phyloP scores from a whole-genome alignment of 306 rosid genomes.

The Trichosanthes truncata region DNA sequence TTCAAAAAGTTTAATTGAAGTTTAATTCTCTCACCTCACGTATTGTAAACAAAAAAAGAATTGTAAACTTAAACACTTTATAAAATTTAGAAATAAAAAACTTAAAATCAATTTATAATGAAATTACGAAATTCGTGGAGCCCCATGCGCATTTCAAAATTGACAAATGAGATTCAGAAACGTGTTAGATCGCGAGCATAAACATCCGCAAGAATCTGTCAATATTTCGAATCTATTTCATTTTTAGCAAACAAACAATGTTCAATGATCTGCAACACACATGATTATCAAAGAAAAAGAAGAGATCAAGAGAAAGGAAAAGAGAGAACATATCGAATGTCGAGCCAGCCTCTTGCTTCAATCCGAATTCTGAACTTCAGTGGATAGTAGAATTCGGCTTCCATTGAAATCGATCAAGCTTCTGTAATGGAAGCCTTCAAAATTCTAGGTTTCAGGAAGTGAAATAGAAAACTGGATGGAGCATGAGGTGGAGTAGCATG shows the following conservation, averaged over 20 bases:
- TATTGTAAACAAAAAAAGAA: no score
- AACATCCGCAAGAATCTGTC: not conserved
- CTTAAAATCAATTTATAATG: not conserved
- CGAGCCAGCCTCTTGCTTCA: not conserved
- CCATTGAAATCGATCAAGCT: not conserved
- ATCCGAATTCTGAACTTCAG: not conserved
- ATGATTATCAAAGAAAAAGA: not conserved
- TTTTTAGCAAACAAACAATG: not conserved
- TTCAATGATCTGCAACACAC: not conserved
- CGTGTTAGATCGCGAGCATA: not conserved
- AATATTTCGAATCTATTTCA: not conserved
- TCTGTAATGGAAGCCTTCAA: not conserved
- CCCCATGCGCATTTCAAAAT: not conserved
- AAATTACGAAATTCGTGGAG: not conserved
- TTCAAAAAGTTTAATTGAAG: no score
- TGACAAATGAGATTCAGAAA: not conserved
- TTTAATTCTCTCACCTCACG: no score
- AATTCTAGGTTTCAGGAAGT: not conserved
- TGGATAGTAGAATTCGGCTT: not conserved
- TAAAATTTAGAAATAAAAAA: not conserved
- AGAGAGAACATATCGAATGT: not conserved
- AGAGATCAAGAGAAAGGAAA: not conserved
- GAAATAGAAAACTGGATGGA: constrained; percentile 11
- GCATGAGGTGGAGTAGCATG: constrained; percentile 5
- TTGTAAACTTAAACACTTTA: no score